A percentile compares a stretch with the other conserved stretches of the same genome.
These are phyloP conservation scores for Melampsora americana DNA, from an alignment of 1,284 basidiomycete genomes.

Conservation along the genomic window DNA sequence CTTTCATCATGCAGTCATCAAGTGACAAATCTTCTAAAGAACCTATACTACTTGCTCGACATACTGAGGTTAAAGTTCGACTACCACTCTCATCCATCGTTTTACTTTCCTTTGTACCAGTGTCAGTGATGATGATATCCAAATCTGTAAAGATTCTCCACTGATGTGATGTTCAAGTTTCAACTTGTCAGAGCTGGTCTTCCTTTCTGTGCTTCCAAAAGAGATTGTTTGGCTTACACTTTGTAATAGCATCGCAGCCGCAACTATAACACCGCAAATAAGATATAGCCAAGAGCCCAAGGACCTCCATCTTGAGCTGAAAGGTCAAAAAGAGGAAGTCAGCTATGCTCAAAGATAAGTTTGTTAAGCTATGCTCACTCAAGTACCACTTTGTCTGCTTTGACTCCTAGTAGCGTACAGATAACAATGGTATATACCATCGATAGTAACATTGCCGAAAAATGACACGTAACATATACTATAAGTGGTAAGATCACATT, in stretches of 20 bases:
- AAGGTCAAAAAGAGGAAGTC: not conserved
- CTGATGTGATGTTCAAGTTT: not conserved
- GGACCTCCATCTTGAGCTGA: not conserved
- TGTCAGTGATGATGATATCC: not conserved
- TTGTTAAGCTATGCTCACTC: not conserved
- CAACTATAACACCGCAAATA: not conserved
- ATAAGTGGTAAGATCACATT: not conserved
- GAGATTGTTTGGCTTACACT: not conserved
- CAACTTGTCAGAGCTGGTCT: not conserved
- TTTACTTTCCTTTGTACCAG: not conserved
- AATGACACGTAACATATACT: constrained; percentile 2
- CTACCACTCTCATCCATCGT: not conserved
- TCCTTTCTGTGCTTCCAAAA: too few species aligned
- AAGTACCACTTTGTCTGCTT: not conserved
- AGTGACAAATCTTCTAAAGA: not conserved
- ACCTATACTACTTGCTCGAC: not conserved
- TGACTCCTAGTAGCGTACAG: not conserved
- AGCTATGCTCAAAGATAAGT: not conserved
- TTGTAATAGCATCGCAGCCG: not conserved
- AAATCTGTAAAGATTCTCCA: not conserved
- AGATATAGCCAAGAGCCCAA: not conserved
- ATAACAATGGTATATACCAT: not conserved
- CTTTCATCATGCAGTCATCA: not conserved
- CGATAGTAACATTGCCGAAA: not conserved
- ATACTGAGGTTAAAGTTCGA: not conserved